These are phyloP conservation scores for Inonotus hispidus DNA, from an alignment of 1,284 basidiomycete species.

Conservation along the genomic window DNA sequence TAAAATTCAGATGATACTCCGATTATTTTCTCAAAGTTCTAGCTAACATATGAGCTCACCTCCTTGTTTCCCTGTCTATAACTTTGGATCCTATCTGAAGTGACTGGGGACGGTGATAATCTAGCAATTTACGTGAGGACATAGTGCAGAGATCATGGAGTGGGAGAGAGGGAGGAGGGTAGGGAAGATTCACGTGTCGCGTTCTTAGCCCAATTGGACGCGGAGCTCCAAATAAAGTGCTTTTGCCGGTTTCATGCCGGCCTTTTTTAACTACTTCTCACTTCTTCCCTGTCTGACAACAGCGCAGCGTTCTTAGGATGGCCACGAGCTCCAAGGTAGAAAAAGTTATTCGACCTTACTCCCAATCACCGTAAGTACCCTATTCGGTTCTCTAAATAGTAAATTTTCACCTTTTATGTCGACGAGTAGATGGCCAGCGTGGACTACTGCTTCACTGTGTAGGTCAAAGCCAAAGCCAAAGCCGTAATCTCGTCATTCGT, in stretches of 20 bases:
- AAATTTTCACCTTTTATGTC: not conserved
- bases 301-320: not conserved
- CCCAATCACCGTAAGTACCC: constrained; percentile 5
- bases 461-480: not conserved
- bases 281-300: too few species aligned
- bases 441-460: constrained; percentile 7
- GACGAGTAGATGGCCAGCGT: constrained; percentile 9
- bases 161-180: not conserved
- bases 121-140: constrained; percentile 1
- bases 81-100: not conserved
- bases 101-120: constrained; percentile 10
- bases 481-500: not conserved
- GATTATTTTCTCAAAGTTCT: not conserved
- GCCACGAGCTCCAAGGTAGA: not conserved
- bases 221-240: not conserved
- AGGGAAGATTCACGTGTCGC: not conserved
- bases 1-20: constrained; percentile 24
- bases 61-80: constrained; percentile 9
- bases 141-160: not conserved
- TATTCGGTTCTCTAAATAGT: not conserved
- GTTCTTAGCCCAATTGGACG: not conserved
- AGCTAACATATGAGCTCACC: not conserved
- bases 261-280: too few species aligned
- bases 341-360: not conserved
- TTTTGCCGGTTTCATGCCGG: not conserved